phyloP scores from a whole-genome alignment of 192 early-diverging fungal genomes.

The Gigaspora rosea region DNA sequence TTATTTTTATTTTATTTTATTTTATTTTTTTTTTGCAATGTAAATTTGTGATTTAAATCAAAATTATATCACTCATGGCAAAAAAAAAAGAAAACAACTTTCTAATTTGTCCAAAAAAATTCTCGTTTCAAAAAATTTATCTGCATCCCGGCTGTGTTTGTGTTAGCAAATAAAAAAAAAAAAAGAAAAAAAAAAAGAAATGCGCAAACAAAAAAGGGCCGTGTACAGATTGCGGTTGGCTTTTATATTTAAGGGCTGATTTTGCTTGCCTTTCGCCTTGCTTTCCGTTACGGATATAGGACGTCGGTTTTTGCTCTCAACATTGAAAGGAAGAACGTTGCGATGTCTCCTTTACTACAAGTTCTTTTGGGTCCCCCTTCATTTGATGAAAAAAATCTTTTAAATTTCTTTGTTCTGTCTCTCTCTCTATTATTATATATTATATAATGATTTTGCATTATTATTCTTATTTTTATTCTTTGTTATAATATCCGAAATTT shows the following conservation, averaged over 20 bases:
- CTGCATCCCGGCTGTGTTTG: constrained; percentile 10
- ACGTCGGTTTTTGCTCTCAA: neutral
- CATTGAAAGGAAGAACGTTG: too few species aligned
- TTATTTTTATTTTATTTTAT: neutral
- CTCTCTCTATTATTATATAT: too few species aligned
- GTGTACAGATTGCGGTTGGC: neutral
- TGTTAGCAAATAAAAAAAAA: constrained; percentile 7
- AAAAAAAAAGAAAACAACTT: constrained; percentile 4
- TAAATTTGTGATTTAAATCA: neutral
- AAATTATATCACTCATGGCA: constrained; percentile 5
- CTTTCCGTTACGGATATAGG: constrained; percentile 8
- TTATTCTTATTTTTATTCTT: too few species aligned
- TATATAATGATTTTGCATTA: too few species aligned
- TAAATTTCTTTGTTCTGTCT: too few species aligned
- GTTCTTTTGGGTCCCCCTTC: too few species aligned
- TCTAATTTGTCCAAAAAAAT: constrained; percentile 16
- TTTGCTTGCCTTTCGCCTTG: constrained; percentile 2
- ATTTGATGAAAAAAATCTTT: too few species aligned
- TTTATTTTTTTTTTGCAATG: neutral
- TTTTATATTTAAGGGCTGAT: neutral
- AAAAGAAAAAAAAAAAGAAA: constrained; percentile 9
- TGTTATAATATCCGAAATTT: too few species aligned
- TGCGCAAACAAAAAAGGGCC: constrained; percentile 16
- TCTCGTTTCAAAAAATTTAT: constrained; percentile 21
- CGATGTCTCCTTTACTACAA: too few species aligned